Evolutionary conservation across 306 rosid genomes (phyloP), one percentile per base, ranked within the genome.

Genomic region (Oemleria cerasiformis): DNA sequence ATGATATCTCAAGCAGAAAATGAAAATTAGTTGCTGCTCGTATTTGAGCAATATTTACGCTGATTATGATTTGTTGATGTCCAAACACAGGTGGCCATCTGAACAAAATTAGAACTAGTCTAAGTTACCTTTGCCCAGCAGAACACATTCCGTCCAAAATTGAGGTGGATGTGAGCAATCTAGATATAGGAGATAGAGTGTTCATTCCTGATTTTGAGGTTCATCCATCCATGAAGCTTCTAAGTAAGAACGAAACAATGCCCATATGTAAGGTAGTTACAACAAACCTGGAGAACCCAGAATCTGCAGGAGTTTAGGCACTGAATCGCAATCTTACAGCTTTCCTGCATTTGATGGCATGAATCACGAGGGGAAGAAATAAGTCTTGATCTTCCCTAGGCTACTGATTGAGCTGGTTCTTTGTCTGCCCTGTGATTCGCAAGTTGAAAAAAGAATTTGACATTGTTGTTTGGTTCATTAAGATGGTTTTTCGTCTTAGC

Each of bases 181-280:
- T 94, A 59, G 99, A 94, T 67, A 75, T 91, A 50, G 96, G 88
- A 44, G 96, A 94, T 65, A 86, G 86, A 75, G 64, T 93, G 41
- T 79, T 85, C 80, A 81, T 88, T 68, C 87, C 71, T 11, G 95
- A 94, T 41, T 61, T 91, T 7, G 82, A 81, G 72, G 83, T 91
- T 65, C 91, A 87, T 79, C 91, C 96, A 65, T 91, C 92, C 58
- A 47, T 91, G 86, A 91, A 89, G 91, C 96, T 94, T 76, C 86
- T 91, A 51, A 86, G 92, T 75, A 84, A 82, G 88, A 87, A 91
- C 19, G 95, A 94, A 72, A 79, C 56, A 70, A 85, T 86, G 88
- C 95, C 99, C 54, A 77, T 91, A 34, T 91, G 99, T 82, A 89
- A 86, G 82, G 73, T 94, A 82, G 91, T 75, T 56, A 47, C 91